A percentile compares a stretch with the other conserved stretches of the same genome.
phyloP scores from a whole-genome alignment of 2,329 filamentous ascomycete genomes.

The Thielaviopsis musarum region DNA sequence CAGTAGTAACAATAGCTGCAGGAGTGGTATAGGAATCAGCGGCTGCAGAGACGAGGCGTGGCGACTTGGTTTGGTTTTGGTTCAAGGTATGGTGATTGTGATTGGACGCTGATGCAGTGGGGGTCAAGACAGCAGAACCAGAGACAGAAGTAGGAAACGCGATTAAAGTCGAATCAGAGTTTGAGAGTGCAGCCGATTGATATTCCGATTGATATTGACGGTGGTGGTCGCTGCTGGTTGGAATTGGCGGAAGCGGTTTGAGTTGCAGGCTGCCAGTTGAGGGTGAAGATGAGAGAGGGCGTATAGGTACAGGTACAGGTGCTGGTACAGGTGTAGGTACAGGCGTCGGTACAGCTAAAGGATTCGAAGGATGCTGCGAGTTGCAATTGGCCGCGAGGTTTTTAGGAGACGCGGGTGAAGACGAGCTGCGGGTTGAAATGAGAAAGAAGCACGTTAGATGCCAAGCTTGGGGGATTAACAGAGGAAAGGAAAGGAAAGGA shows the following conservation, averaged over 20 bases:
- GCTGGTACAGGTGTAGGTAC: background rate
- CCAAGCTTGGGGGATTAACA: too few relatives aligned
- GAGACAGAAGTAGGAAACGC: background rate
- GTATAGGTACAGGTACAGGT: background rate
- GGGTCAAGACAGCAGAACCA: background rate
- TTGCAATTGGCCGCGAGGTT: background rate
- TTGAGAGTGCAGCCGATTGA: background rate
- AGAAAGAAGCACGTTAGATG: background rate
- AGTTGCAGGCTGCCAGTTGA: background rate
- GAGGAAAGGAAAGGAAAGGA: too few relatives aligned
- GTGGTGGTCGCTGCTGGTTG: background rate
- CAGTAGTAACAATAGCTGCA: background rate
- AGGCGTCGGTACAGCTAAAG: background rate
- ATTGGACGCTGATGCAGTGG: background rate
- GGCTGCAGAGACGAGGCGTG: background rate
- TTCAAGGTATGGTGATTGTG: background rate
- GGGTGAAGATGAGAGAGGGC: too few relatives aligned
- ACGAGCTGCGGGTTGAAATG: background rate
- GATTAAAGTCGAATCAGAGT: background rate
- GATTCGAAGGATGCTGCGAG: background rate
- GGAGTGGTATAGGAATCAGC: background rate
- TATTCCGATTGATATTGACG: background rate
- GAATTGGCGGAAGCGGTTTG: background rate
- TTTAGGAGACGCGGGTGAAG: background rate
- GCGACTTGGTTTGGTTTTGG: background rate